These are phyloP conservation scores for Fusarium staphyleae DNA, from an alignment of 2,329 filamentous ascomycete species.

Conservation along the genomic window DNA sequence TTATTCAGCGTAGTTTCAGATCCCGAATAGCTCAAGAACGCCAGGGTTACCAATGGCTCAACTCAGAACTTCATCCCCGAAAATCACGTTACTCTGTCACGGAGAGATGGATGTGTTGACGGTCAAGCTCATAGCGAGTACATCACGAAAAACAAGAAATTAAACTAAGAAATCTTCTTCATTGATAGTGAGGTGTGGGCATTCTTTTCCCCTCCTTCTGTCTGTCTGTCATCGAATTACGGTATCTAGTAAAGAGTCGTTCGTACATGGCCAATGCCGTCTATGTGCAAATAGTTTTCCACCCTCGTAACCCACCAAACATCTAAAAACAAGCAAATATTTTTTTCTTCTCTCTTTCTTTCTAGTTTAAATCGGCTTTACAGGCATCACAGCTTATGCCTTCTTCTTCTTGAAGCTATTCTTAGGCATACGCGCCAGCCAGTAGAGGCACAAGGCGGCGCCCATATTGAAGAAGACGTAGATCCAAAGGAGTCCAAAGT, in stretches of 20 bases:
- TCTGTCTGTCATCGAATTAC: constrained; percentile 24
- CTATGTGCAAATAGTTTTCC: constrained; percentile 20
- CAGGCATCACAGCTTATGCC: constrained; percentile 12
- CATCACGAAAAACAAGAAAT: not conserved
- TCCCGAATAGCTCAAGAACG: too few species aligned
- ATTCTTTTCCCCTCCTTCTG: constrained; percentile 22
- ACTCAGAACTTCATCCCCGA: too few species aligned
- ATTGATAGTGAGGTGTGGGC: constrained; percentile 25
- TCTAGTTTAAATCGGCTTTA: not conserved
- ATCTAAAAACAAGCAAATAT: not conserved
- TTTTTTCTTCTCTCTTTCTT: not conserved
- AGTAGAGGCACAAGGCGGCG: constrained; percentile 64
- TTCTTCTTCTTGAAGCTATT: constrained; percentile 45
- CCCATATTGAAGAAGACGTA: constrained; percentile 66
- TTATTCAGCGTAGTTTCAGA: too few species aligned
- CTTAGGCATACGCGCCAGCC: constrained; percentile 59
- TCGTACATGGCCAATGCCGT: constrained; percentile 31
- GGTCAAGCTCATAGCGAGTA: not conserved
- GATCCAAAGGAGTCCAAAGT: constrained; percentile 69
- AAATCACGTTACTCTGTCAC: too few species aligned
- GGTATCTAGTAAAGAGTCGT: constrained; percentile 27
- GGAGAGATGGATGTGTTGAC: too few species aligned
- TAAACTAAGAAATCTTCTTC: constrained; percentile 8
- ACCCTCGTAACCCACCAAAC: constrained; percentile 16
- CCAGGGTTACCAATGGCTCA: too few species aligned